Evolutionary conservation across 2,329 filamentous ascomycete species (phyloP).

Genomic region (Chaetomium olivaceum): DNA sequence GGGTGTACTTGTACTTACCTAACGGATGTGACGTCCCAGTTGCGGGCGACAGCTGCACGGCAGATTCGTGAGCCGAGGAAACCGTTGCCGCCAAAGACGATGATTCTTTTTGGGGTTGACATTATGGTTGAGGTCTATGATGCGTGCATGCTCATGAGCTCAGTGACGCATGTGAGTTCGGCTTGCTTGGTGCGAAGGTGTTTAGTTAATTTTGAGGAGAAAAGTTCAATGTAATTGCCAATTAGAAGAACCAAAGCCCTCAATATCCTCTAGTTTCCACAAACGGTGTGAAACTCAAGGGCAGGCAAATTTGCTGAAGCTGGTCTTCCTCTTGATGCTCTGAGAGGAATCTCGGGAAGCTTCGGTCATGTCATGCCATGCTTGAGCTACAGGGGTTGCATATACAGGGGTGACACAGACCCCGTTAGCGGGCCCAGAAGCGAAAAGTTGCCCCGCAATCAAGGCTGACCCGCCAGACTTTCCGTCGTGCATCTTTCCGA

Average conservation of each 20-base stretch:
- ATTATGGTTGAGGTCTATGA: conserved; percentile 43
- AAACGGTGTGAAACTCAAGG: background rate
- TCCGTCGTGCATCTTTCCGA: background rate
- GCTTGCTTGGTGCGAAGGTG: background rate
- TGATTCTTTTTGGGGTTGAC: conserved; percentile 70
- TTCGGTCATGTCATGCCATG: conserved; percentile 9
- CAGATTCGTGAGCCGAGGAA: conserved; percentile 90
- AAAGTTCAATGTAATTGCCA: background rate
- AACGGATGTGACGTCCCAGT: conserved; percentile 90
- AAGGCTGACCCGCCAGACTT: conserved; percentile 19
- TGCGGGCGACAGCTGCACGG: conserved; percentile 78
- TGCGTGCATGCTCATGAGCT: conserved; percentile 34
- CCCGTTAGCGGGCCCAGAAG: background rate
- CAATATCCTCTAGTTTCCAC: background rate
- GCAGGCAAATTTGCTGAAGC: background rate
- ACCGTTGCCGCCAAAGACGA: conserved; percentile 91
- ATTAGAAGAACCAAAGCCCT: background rate
- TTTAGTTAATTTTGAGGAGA: background rate
- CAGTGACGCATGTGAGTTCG: conserved; percentile 2
- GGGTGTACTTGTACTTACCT: conserved; percentile 59
- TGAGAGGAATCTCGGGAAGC: background rate
- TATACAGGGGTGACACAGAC: conserved; percentile 25
- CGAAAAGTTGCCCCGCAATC: conserved; percentile 24
- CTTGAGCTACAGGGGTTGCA: conserved; percentile 1
- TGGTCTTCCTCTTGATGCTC: background rate